Percentiles rank a stretch among this genome's conserved stretches.
Conservation (phyloP, 139 green algal species). For the Volvox reticuliferus region DNA sequence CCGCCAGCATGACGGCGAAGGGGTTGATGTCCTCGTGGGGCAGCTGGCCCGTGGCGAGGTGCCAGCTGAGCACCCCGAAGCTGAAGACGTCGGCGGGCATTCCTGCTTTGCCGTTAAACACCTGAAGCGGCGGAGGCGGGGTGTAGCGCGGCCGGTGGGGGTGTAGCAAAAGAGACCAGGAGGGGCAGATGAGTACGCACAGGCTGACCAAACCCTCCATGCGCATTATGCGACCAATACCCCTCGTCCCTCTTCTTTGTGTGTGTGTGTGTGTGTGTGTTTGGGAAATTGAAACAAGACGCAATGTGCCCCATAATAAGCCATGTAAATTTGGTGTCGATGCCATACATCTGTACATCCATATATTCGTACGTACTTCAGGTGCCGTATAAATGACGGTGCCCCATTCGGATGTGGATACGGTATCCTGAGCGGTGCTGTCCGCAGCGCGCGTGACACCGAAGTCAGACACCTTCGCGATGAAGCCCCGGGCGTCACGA, state of each 20-base stretch:
- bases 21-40: constrained; percentile 50
- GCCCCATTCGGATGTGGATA: constrained; percentile 11
- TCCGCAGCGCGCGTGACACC: constrained; percentile 54
- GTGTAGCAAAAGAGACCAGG: background rate
- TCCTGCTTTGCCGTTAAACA: constrained; percentile 38
- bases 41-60: constrained; percentile 40
- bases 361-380: background rate
- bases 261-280: too few species aligned
- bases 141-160: background rate
- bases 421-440: background rate
- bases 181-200: too few species aligned
- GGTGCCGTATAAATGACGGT: constrained; percentile 47
- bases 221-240: too few species aligned
- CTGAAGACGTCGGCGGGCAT: constrained; percentile 49
- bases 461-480: constrained; percentile 84
- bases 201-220: too few species aligned
- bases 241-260: too few species aligned
- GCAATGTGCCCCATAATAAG: background rate
- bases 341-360: too few species aligned
- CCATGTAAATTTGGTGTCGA: too few species aligned
- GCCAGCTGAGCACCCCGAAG: constrained; percentile 58
- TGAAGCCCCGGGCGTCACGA: constrained; percentile 59
- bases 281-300: too few species aligned
- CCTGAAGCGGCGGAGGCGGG: background rate
- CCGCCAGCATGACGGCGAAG: constrained; percentile 47